These are phyloP conservation scores for Rhizoclosmatium globosum DNA, from an alignment of 192 early-diverging fungal species.

Conservation along the genomic window DNA sequence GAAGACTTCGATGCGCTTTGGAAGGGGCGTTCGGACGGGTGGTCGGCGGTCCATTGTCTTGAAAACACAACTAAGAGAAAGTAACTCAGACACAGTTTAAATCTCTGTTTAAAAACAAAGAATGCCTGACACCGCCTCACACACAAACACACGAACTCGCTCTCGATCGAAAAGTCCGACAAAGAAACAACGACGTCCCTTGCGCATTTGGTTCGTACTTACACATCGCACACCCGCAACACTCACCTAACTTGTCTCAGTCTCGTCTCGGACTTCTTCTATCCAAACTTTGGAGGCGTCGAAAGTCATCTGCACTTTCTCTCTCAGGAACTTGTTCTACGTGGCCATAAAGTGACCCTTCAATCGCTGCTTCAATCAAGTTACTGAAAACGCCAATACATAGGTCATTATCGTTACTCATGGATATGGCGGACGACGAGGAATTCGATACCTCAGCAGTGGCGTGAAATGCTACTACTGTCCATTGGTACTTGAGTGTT, in stretches of 20 bases:
- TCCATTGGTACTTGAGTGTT: conserved; percentile 55
- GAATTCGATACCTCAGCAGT: conserved; percentile 89
- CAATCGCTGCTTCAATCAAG: not conserved
- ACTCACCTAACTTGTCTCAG: not conserved
- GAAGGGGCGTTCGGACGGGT: not conserved
- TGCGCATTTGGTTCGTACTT: not conserved
- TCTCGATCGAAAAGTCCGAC: not conserved
- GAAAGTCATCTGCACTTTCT: conserved; percentile 94
- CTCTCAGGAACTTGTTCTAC: conserved; percentile 84
- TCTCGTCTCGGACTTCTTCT: conserved; percentile 97
- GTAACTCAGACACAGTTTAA: no score
- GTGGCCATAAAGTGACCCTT: conserved; percentile 84
- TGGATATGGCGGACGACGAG: conserved; percentile 74
- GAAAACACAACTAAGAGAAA: no score
- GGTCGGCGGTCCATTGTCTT: not conserved
- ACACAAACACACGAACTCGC: no score
- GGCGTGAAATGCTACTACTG: conserved; percentile 97
- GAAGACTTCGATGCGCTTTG: not conserved
- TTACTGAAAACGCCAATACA: not conserved
- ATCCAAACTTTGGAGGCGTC: conserved; percentile 95
- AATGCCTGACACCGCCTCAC: no score
- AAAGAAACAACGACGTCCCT: not conserved
- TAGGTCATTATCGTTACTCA: conserved; percentile 93
- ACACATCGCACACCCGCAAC: not conserved
- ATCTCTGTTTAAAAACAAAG: no score